Base-by-base conservation (phyloP, 495 filamentous ascomycete genomes). In the Lasiosphaeria hispida region DNA sequence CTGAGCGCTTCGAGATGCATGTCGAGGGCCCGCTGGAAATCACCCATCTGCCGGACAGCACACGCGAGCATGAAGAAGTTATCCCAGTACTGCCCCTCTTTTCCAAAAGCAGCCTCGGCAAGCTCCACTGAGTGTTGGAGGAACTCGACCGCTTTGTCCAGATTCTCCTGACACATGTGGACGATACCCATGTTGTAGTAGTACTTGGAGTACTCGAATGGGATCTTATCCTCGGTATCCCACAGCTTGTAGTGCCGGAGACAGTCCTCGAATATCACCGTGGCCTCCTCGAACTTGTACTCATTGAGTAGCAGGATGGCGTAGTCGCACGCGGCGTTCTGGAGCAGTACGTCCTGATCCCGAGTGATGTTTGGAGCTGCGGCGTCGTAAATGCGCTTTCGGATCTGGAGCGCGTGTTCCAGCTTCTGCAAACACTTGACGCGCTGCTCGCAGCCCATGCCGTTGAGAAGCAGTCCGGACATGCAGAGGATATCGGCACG, bases 201-300 rank as follows among this genome's bases (percentile, higher is more conserved):
- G 42, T 63, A 66, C 55, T 70, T 70, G 14, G 56, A 39, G 33
- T 67, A 68, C 52, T 70, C 67, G 53, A 57, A 70, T 0, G 64
- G 67, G 11, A 65, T 59, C 0, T 53, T 49, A 1, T 56, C 47
- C 8, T 53, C 53, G 0, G 53, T 34, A 10, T 48, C 59, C 65
- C 65, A 63, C 30, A 39, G 2, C 1, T 51, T 17, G 37, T 70
- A 70, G 10, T 59, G 53, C 8, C 49, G 43, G 13, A 60, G 42
- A 48, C 65, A 68, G 1, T 44, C 33, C 10, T 30, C 34, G 10
- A 65, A 58, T 1, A 68, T 59, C 11, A 9, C 9, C 38, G 59
- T 53, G 0, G 65, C 65, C 43, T 66, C 58, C 10, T 62, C 17
- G 34, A 58, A 68, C 30, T 55, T 34, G 36, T 67, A 51, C 30